Percentiles rank a stretch among this genome's conserved stretches.
Evolutionary conservation across 2,329 filamentous ascomycete genomes (phyloP).

Genomic region (Ambrosiella cleistominuta): DNA sequence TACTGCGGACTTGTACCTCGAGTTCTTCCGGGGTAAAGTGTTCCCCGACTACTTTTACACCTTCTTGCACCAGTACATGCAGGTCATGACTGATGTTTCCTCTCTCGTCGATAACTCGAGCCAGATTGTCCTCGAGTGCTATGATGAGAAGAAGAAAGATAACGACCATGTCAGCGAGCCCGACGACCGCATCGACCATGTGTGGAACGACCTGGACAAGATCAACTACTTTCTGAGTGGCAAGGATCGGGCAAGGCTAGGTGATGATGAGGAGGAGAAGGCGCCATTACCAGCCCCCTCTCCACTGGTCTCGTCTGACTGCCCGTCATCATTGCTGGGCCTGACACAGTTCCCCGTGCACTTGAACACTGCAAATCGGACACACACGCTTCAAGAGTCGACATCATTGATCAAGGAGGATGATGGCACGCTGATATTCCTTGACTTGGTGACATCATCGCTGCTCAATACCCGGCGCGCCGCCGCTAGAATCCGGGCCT

Average conservation of each 20-base stretch:
- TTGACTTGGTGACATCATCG: constrained; percentile 76
- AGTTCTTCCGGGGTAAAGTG: constrained; percentile 79
- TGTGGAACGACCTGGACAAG: constrained; percentile 93
- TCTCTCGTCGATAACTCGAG: not conserved
- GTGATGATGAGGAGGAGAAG: constrained; percentile 8
- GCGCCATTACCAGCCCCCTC: not conserved
- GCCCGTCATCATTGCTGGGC: constrained; percentile 26
- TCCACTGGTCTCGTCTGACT: not conserved
- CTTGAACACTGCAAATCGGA: constrained; percentile 72
- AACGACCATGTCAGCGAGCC: constrained; percentile 61
- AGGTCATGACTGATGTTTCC: constrained; percentile 77
- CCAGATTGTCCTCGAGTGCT: not conserved
- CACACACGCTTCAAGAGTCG: constrained; percentile 46
- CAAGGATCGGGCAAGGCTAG: not conserved
- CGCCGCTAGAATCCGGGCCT: constrained; percentile 72
- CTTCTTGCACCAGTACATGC: constrained; percentile 96
- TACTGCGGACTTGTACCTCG: constrained; percentile 82
- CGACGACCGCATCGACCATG: constrained; percentile 82
- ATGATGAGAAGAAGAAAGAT: not conserved
- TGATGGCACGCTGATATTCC: constrained; percentile 81
- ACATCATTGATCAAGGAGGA: constrained; percentile 42
- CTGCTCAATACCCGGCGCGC: constrained; percentile 77
- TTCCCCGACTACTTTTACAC: constrained; percentile 96
- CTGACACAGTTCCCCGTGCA: constrained; percentile 60
- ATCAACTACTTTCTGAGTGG: constrained; percentile 75